Evolutionary conservation across 306 rosid genomes (phyloP), one percentile per base, ranked within the genome.

Genomic region (Cicer chorassanicum): DNA sequence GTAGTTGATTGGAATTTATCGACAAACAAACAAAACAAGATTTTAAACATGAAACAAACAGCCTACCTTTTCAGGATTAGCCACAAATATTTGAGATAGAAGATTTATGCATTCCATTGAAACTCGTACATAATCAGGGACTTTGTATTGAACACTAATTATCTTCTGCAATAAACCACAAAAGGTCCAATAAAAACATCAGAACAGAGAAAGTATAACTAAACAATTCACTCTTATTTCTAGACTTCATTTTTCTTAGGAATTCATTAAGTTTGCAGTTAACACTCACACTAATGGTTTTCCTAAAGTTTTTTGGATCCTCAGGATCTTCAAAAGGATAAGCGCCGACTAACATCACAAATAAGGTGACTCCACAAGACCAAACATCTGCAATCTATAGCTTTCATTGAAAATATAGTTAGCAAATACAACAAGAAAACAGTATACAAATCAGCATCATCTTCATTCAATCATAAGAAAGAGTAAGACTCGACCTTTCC

Each of bases 331-430:
- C 94, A 82, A 92, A 92, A 34, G 96, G 98, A 84, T 92, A 92
- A 45, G 90, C 86, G 39, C 98, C 98, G n/a, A 83, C 83, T 63
- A 90, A 73, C 98, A 92, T 92, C 80, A 92, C 98, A 68, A 81
- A 90, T 75, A 92, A 84, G 74, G 98, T 90, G 74, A 92, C 98
- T 54, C 98, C 98, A 82, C 98, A 90, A 55, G 98, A 92, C 96
- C 98, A 92, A 81, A 92, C 94, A 83, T 92, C 98, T 80, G 98
- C 92, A 82, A 90, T 82, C 98, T 92, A 73, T 74, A 75, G 50
- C 72, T 48, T 68, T 38, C 65, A 42, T 57, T 18, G 64, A 72
- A 65, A 64, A 67, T 34, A 7, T 8, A 59, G 70, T 65, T 54
- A 69, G 43, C 77, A 45, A 41, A 41, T 15, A 21, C 11, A 61